These are phyloP conservation scores for Phytophthora idaei DNA, from an alignment of 352 stramenopile species.

Conservation along the genomic window DNA sequence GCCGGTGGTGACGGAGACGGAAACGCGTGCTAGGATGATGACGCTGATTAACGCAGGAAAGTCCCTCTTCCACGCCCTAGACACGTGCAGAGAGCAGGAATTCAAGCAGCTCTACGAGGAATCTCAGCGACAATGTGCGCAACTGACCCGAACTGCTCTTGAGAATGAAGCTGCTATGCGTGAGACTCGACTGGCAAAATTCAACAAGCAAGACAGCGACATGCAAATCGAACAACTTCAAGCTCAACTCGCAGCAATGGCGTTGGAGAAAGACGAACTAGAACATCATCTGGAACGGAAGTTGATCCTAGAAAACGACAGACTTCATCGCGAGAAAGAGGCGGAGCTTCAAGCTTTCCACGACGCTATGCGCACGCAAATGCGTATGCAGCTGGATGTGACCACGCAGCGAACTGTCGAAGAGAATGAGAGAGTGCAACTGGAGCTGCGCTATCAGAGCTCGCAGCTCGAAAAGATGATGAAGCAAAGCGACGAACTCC, in stretches of 20 bases:
- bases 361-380: constrained; percentile 52
- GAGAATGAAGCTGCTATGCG: constrained; percentile 40
- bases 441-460: constrained; percentile 69
- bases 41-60: constrained; percentile 42
- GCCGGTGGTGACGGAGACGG: constrained; percentile 8
- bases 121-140: constrained; percentile 36
- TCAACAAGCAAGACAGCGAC: constrained; percentile 43
- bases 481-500: constrained; percentile 50
- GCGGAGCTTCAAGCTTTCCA: constrained; percentile 46
- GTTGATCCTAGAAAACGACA: constrained; percentile 64
- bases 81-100: constrained; percentile 63
- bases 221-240: constrained; percentile 40
- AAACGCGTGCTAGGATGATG: constrained; percentile 42
- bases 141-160: constrained; percentile 37
- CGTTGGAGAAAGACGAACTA: constrained; percentile 51
- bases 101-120: constrained; percentile 60
- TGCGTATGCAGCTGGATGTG: constrained; percentile 60
- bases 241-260: constrained; percentile 24
- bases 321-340: constrained; percentile 57
- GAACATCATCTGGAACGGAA: constrained; percentile 59
- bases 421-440: constrained; percentile 66
- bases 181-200: constrained; percentile 44
- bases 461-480: constrained; percentile 61
- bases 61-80: constrained; percentile 60
- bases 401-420: constrained; percentile 69